Base-by-base conservation (phyloP, 176 grass and related monocot genomes). In the Themeda triandra region DNA sequence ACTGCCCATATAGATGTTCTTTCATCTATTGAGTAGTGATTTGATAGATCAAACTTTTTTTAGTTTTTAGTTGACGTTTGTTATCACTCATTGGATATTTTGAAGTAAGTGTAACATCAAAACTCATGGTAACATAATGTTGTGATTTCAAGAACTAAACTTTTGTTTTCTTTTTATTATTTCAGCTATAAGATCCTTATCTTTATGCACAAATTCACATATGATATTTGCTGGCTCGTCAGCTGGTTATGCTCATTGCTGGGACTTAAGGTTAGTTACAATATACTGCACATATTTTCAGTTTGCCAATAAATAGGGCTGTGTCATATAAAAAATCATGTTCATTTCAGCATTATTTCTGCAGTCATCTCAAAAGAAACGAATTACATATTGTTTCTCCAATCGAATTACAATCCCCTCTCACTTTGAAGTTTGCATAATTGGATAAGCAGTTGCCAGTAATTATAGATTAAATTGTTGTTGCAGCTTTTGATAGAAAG, bases 181-280 rank as follows among this genome's bases (percentile, higher is more conserved):
- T 87, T 77, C 95, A 95, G 95, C 69, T 69, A 91, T 98, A 66
- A 93, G 88, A 83, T 91, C 82, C 77, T 79, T 95, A 77, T 95
- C 89, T 83, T 83, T 73, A 63, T 91, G 77, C 84, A 65, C 79
- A 82, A 80, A 65, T 66, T 92, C 88, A 1, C 73, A 89, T n/a
- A 78, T 86, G 32, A 25, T 98, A 76, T 98, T 95, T 49, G 95
- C 92, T 4, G 92, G 95, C 21, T 98, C 93, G 29, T 93, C 93
- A 76, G 83, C 91, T 83, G 96, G 96, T 59, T 95, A 93, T 90
- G 92, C 83, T 67, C 93, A 98, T 87, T 98, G 96, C 77, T 98
- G 96, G 96, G 96, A 98, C 81, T 76, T 98, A 63, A 89, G 96
- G 96, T 88, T 23, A 71, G 78, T 93, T 74, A 37, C 24, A 63